Base-by-base conservation (phyloP, 2,329 filamentous ascomycete species). In the Scytalidium sp. region DNA sequence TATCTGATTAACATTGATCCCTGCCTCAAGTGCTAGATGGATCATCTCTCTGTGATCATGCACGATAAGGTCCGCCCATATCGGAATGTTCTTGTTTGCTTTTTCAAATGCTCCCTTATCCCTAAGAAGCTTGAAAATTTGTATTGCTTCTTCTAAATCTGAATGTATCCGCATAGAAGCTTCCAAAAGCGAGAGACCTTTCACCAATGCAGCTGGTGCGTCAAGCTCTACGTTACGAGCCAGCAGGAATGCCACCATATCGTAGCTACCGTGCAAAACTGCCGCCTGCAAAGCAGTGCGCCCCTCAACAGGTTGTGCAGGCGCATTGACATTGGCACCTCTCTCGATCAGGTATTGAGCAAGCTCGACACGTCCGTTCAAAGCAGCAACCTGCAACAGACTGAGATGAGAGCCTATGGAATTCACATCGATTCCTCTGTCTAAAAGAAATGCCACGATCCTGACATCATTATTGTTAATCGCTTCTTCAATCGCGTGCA, bases 331-430 rank as follows among this genome's bases (percentile, higher is more conserved):
- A 20, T 58, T 19, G 6, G 51, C 51, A 2, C 55, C 60, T 9
- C 46, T 44, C 43, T 56, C 49, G 17, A 64, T 49, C 3, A 65
- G 55, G 9, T 56, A 22, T 13, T 52, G 45, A 19, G 57, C 62
- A 3, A 58, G 49, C n/a, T 57, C 49, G 39, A 58, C 42, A 39
- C 54, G 25, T 13, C 52, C 49, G 8, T 50, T 17, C 21, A 17
- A 45, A 45, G 55, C 51, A 27, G 60, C 59, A 45, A 54, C 54
- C 45, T 62, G 55, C 10, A 64, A 13, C 7, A 13, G 25, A 13
- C 13, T 29, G 13, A 7, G 7, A 8, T 29, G 8, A 29, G 13
- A 13, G 8, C 25, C 25, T 8, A 13, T 7, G 7, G 25, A 8
- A 6, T 46, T 46, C 8, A 46, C 20, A 23, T 46, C 27, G n/a